phyloP scores from a whole-genome alignment of 78 protist genomes.

The Dictyostelium brefeldianum region DNA sequence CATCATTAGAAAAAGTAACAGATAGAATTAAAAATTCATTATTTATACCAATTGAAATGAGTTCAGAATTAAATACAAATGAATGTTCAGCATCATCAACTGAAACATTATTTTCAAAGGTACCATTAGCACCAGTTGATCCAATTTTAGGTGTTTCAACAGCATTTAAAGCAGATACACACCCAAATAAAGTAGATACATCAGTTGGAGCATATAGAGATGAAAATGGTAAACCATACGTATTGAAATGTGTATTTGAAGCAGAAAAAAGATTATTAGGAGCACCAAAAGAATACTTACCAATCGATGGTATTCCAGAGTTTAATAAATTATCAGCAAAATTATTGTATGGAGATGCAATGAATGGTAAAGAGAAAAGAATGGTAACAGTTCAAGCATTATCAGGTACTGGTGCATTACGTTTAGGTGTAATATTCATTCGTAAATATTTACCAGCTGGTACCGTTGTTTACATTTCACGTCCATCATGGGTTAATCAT shows the following conservation, averaged over 20 bases:
- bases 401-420: constrained; percentile 98
- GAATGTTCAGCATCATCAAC: background rate
- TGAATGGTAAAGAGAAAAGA: constrained; percentile 62
- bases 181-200: constrained; percentile 86
- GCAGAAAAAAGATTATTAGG: constrained; percentile 67
- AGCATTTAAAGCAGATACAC: constrained; percentile 82
- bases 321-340: constrained; percentile 78
- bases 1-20: constrained; percentile 25
- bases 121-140: constrained; percentile 85
- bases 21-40: constrained; percentile 59
- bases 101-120: constrained; percentile 25
- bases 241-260: constrained; percentile 89
- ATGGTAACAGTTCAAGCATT: constrained; percentile 94
- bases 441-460: constrained; percentile 46
- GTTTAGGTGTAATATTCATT: constrained; percentile 91
- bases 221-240: constrained; percentile 95
- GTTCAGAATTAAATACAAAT: background rate
- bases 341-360: constrained; percentile 84
- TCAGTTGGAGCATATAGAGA: constrained; percentile 97
- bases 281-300: constrained; percentile 93
- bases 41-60: constrained; percentile 38
- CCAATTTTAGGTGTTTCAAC: constrained; percentile 87
- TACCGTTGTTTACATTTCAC: constrained; percentile 88
- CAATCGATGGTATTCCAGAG: constrained; percentile 92
- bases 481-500: constrained; percentile 99